Evolutionary conservation across 768 basidiomycete species (phyloP), one percentile per base, ranked within the genome.

Genomic region (Daedaleopsis sinensis): DNA sequence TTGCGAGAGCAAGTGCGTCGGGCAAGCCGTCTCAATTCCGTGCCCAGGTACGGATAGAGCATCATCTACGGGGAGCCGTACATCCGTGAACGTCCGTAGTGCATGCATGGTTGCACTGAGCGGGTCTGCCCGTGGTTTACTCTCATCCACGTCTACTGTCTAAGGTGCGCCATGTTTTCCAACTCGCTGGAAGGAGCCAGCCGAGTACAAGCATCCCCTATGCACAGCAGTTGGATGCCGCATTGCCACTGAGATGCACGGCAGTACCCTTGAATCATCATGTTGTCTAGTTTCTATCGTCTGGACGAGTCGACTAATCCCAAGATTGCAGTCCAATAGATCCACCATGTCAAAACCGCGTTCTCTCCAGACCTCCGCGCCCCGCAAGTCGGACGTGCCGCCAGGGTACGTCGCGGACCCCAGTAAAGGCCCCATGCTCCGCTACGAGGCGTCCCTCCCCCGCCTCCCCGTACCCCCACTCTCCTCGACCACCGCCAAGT

Each of bases 381-480:
- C 70, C 4, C 62, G 63, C 55, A 67, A 63, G 48, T 71, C 76
- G 1, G 74, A 74, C 50, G 68, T 75, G 8, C 81, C 81, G 23
- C 74, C 77, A 36, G 81, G 81, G 49, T 83, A 85, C 71, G 70
- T 72, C 36, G 79, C 79, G 51, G 89, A 91, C 66, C 78, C 80
- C 42, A 74, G 77, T n/a, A 85, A 83, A 11, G 77, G 81, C 0
- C 82, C 85, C 1, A 92, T 91, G 89, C 80, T 92, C 37, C 82
- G 88, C 35, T 91, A 82, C 76, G 87, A 93, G 62, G 81, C 83
- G 1, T 87, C 88, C 1, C 77, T 93, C 0, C 91, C 91, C 3
- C 79, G 73, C 35, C 84, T 98, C 8, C 96, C 96, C 21, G 88
- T 98, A 0, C 96, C 96, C 0, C 75, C 90, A 1, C 83, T 98